phyloP scores from a whole-genome alignment of 805 yeast species.

The Middelhovenomyces tepae region DNA sequence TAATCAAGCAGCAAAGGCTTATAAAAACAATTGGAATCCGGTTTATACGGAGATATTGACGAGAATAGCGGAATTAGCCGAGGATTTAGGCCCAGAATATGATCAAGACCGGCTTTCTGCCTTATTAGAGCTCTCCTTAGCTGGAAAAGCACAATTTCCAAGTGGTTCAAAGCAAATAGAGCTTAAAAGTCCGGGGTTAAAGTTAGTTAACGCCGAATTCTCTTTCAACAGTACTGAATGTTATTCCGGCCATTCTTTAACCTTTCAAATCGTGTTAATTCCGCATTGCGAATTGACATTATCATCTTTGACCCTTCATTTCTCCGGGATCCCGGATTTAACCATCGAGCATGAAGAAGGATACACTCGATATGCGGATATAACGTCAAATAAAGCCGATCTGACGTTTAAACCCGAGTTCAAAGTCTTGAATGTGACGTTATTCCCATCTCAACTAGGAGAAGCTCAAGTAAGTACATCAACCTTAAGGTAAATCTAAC shows the following conservation, averaged over 20 bases:
- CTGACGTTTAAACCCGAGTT: slow-evolving; percentile 17
- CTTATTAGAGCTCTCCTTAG: not conserved
- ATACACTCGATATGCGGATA: not conserved
- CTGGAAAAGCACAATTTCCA: too few species aligned
- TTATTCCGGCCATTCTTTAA: slow-evolving; percentile 13
- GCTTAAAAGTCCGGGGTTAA: not conserved
- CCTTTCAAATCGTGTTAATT: slow-evolving; percentile 14
- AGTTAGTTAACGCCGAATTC: slow-evolving; percentile 13
- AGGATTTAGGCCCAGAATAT: too few species aligned
- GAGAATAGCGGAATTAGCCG: too few species aligned
- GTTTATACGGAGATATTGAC: slow-evolving; percentile 2
- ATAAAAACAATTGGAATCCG: slow-evolving; percentile 23
- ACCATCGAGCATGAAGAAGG: slow-evolving; percentile 10
- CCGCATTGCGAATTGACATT: too few species aligned
- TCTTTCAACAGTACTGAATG: slow-evolving; percentile 13
- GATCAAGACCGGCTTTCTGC: too few species aligned
- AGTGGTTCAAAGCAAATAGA: too few species aligned
- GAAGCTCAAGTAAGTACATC: slow-evolving; percentile 16
- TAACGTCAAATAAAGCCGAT: slow-evolving; percentile 10
- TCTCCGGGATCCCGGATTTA: too few species aligned
- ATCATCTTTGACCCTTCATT: too few species aligned
- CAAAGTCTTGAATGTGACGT: slow-evolving; percentile 19
- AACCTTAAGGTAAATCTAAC: slow-evolving; percentile 6
- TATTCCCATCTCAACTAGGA: slow-evolving; percentile 23
- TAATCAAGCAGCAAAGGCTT: slow-evolving; percentile 30